phyloP scores from a whole-genome alignment of 202 grass and related monocot species.

The Zoysia matrella region DNA sequence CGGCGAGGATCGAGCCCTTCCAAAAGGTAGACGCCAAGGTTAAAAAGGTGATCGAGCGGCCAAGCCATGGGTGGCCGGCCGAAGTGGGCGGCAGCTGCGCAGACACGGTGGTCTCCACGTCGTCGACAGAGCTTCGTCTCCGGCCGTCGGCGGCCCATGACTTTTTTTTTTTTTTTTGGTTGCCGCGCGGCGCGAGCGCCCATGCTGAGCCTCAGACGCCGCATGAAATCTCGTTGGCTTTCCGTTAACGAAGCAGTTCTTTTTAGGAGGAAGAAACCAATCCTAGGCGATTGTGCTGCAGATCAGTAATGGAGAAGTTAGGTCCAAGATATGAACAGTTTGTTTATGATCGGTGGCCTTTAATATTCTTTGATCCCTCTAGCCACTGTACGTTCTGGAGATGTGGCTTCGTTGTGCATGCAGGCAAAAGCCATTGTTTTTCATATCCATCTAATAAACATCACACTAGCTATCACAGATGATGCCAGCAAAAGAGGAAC shows the following conservation, averaged over 20 bases:
- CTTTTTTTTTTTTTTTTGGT: slow-evolving; percentile 13
- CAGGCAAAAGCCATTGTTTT: neutral
- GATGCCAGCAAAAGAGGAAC: slow-evolving; percentile 29
- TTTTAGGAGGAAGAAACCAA: slow-evolving; percentile 1
- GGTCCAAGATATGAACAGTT: slow-evolving; percentile 27
- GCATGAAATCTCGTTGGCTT: slow-evolving; percentile 38
- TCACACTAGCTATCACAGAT: neutral
- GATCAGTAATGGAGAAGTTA: slow-evolving; percentile 59
- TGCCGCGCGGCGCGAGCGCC: neutral
- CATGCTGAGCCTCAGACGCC: neutral
- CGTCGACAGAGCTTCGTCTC: neutral
- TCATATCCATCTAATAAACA: neutral
- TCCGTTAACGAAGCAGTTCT: neutral
- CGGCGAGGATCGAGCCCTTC: slow-evolving; percentile 25
- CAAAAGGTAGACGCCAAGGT: slow-evolving; percentile 62
- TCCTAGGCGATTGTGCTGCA: slow-evolving; percentile 3
- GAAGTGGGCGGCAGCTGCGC: slow-evolving; percentile 51
- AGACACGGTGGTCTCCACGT: slow-evolving; percentile 59
- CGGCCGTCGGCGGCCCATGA: neutral
- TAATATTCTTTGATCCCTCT: neutral
- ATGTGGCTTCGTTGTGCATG: slow-evolving; percentile 32
- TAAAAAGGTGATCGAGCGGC: slow-evolving; percentile 36
- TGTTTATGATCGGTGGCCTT: neutral
- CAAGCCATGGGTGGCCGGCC: neutral
- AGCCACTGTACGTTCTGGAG: slow-evolving; percentile 30